Base-by-base conservation (phyloP, 805 yeast genomes). In the Suhomyces faveliae region DNA sequence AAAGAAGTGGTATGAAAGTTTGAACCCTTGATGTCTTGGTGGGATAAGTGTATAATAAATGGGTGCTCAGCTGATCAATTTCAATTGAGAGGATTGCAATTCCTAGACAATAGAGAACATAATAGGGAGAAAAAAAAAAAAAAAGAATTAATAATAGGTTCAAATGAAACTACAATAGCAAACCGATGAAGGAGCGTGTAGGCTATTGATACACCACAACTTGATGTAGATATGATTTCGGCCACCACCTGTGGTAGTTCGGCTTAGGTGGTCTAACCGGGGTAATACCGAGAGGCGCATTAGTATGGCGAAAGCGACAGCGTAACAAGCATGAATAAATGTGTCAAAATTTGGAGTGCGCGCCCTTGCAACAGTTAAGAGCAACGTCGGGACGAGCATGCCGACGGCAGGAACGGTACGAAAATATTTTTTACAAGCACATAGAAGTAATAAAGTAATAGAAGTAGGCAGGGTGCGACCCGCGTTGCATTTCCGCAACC, bases 401-500 rank as follows among this genome's bases (percentile, higher is more conserved):
- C 37, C 37, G 37, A 15, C 27, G 21, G 37, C 37, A 33, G 21
- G 37, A 33, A 17, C 37, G 37, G 21, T 33, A 33, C 37, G 37
- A 33, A 20, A 33, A 33, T 33, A 15, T 33, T 17, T 15, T 33
- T 33, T 20, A n/a, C n/a, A n/a, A n/a, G n/a, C n/a, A n/a, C n/a
- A n/a, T n/a, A n/a, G n/a, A n/a, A n/a, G n/a, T n/a, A n/a, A n/a
- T n/a, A n/a, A n/a, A n/a, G n/a, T n/a, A n/a, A n/a, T n/a, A n/a
- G n/a, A n/a, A 27, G 30, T 27, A n/a, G 15, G 5, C 15, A 7
- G 37, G 21, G n/a, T 33, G 21, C 19, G 37, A 6, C 37, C 15
- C 37, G 37, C 21, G 37, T 33, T 33, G 37, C 37, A 33, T 33
- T 33, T 20, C 37, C 15, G n/a, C n/a, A 17, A 33, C n/a, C 8